Evolutionary conservation across 1,139 yeast genomes (phyloP), one percentile per base, ranked within the genome.

Genomic region (Cylindricascospora bacillispora): DNA sequence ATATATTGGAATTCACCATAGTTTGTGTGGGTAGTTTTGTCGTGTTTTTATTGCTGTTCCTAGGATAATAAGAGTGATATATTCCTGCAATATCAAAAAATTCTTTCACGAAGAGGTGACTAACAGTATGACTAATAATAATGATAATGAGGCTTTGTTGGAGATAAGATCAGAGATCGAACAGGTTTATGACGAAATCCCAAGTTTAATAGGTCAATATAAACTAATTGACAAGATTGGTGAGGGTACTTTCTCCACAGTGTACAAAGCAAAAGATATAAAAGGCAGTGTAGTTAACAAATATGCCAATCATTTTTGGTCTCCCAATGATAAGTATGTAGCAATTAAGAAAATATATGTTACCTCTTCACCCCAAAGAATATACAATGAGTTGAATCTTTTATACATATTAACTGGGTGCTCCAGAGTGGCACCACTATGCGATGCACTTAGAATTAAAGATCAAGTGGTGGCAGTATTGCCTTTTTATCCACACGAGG

Each of bases 271-370:
- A 0, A 75, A 74, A 37, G 93, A 86, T 34, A 34, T 45, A 20
- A 49, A 45, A 32, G 47, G 45, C 13, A 46, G 41, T 22, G 41
- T 47, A 15, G 44, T 37, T 13, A 47, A 34, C 28, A 46, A 40
- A 28, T 45, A 37, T 29, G 35, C 40, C 13, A 37, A 45, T 7
- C 55, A 51, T 35, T 49, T 49, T 32, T 51, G 55, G 54, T 32
- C 40, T 9, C 9, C 21, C 10, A 44, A 45, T 18, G 63, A 62
- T 28, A 73, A 77, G 12, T 65, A 72, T 32, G 98, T 92, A 35
- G 99, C 99, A 4, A 62, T 89, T 43, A 89, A 89, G 54, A 74
- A 92, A 48, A 85, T 89, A 32, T 86, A 86, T 53, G 98, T 86
- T 16, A 92, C 98, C 0, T 82, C 95, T 1, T 83, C 95, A 5